Conservation (phyloP, 768 basidiomycete species). For the Rhodotorula toruloides region DNA sequence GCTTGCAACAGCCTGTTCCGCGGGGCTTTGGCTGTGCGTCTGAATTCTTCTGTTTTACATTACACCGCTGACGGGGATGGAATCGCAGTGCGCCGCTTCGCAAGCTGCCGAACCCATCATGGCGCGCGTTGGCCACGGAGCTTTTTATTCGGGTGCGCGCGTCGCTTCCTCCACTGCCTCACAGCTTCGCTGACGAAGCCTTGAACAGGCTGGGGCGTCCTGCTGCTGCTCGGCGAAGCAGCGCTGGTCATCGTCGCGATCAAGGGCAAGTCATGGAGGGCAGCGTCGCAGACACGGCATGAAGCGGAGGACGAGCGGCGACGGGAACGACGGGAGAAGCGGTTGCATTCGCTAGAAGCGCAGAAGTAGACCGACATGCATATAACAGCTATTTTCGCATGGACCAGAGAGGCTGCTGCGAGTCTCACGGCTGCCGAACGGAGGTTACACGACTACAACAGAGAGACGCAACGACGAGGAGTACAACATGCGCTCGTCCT, state of each 20-base stretch:
- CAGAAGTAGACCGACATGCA: background rate
- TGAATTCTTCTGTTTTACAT: conserved; percentile 46
- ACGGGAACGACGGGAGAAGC: background rate
- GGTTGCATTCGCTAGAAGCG: background rate
- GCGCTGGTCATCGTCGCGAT: conserved; percentile 8
- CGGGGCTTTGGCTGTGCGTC: conserved; percentile 54
- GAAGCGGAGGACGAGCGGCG: conserved; percentile 3
- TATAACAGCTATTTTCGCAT: no score
- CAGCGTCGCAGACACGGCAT: background rate
- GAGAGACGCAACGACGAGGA: no score
- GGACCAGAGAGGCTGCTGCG: no score
- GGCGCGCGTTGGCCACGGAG: conserved; percentile 47
- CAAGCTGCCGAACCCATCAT: conserved; percentile 72
- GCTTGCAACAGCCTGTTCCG: conserved; percentile 73
- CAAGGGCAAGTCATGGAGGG: conserved; percentile 13
- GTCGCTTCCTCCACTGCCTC: background rate
- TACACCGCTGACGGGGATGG: background rate
- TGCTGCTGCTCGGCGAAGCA: conserved; percentile 43
- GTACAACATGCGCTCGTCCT: no score
- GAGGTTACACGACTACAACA: no score
- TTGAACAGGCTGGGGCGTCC: conserved; percentile 47
- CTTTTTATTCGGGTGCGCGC: conserved; percentile 21
- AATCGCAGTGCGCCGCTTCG: conserved; percentile 51
- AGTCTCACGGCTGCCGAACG: no score
- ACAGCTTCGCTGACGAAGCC: no score